A percentile compares a stretch with the other conserved stretches of the same genome.
These are phyloP conservation scores for Solioccasus polychromus DNA, from an alignment of 768 basidiomycete species.

Conservation along the genomic window DNA sequence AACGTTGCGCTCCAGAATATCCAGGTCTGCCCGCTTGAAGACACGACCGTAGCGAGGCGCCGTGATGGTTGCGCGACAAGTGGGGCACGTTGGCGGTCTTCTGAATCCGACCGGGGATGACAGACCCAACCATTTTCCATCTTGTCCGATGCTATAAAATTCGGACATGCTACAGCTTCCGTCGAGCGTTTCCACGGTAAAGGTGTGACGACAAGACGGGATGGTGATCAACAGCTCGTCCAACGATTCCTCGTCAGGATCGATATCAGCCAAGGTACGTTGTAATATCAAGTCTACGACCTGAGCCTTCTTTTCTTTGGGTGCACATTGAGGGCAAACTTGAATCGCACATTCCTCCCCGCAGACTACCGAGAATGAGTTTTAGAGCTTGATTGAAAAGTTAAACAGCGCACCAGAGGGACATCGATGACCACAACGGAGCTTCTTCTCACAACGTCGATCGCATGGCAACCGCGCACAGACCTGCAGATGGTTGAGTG, in stretches of 20 bases:
- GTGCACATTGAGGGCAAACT: constrained; percentile 50
- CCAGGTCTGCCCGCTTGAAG: constrained; percentile 60
- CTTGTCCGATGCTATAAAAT: constrained; percentile 41
- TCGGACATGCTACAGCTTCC: constrained; percentile 50
- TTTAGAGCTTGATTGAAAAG: neutral
- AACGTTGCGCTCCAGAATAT: constrained; percentile 64
- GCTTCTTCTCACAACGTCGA: constrained; percentile 42
- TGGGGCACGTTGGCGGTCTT: constrained; percentile 55
- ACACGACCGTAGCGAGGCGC: constrained; percentile 59
- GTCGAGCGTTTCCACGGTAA: constrained; percentile 72
- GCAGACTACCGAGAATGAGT: constrained; percentile 45
- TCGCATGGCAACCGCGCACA: constrained; percentile 69
- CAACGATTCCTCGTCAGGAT: constrained; percentile 35
- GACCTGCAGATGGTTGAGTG: constrained; percentile 42
- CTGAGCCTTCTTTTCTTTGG: constrained; percentile 33
- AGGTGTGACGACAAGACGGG: constrained; percentile 57
- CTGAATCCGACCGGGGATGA: constrained; percentile 38
- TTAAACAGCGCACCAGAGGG: constrained; percentile 50
- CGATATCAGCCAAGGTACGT: constrained; percentile 48
- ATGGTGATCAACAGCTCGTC: constrained; percentile 60
- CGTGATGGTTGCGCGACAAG: constrained; percentile 56
- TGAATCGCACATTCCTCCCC: constrained; percentile 61
- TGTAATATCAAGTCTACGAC: constrained; percentile 61
- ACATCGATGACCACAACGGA: constrained; percentile 62
- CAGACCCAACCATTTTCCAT: constrained; percentile 44